A percentile compares a stretch with the other conserved stretches of the same genome.
phyloP scores from a whole-genome alignment of 225 moss, liverwort and hornwort species.

The Asterella californica region DNA sequence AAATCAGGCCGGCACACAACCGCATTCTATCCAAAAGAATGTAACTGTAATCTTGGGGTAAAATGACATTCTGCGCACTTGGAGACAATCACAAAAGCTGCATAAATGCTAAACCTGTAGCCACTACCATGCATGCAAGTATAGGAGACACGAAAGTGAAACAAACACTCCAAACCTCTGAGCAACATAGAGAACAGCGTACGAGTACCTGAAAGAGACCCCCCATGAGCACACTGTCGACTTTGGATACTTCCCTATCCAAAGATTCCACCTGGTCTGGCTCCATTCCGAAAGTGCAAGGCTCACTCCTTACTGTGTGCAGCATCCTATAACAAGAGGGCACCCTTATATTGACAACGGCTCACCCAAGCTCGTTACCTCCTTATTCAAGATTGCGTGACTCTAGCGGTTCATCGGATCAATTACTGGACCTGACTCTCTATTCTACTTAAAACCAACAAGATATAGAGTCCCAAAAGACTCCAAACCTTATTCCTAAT shows the following conservation, averaged over 20 bases:
- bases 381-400: not conserved
- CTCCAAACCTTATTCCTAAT: not conserved
- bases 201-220: slow-evolving; percentile 71
- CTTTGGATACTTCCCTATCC: slow-evolving; percentile 67
- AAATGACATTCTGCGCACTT: not conserved
- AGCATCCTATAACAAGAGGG: slow-evolving; percentile 58
- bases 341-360: not conserved
- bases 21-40: not conserved
- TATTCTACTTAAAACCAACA: too few species aligned
- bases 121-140: not conserved
- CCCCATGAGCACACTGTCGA: slow-evolving; percentile 64
- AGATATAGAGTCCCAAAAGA: not conserved
- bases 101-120: not conserved
- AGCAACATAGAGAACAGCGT: not conserved
- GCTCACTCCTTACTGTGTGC: slow-evolving; percentile 83
- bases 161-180: slow-evolving; percentile 18
- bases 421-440: not conserved
- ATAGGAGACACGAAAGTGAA: not conserved
- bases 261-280: slow-evolving; percentile 74
- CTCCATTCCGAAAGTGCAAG: slow-evolving; percentile 64
- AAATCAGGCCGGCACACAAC: not conserved
- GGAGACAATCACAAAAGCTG: not conserved
- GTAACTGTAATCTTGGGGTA: not conserved
- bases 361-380: not conserved
- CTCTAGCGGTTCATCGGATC: not conserved